A percentile compares a stretch with the other conserved stretches of the same genome.
phyloP scores from a whole-genome alignment of 169 alveolate genomes.

The Eimeria maxima region DNA sequence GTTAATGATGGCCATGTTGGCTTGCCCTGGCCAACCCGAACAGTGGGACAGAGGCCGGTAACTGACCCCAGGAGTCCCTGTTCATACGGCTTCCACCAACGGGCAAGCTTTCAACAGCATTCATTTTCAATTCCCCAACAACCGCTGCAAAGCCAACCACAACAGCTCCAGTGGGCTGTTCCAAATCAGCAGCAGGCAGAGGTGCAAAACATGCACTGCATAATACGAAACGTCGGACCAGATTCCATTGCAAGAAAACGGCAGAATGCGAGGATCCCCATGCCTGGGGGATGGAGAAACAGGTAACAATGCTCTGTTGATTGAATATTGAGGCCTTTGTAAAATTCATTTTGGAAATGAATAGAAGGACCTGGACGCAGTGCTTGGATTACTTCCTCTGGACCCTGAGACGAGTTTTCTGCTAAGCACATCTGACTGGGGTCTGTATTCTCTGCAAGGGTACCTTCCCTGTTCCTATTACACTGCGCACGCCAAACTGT shows the following conservation, averaged over 20 bases:
- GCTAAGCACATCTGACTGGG: no score
- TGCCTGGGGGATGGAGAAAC: not conserved
- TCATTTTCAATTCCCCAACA: conserved; percentile 10
- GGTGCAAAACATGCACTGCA: not conserved
- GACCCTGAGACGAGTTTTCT: no score
- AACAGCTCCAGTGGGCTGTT: conserved; percentile 1
- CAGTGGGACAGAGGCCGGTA: not conserved
- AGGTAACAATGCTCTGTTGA: not conserved
- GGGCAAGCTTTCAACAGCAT: conserved; percentile 40
- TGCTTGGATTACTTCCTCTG: not conserved
- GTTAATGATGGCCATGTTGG: not conserved
- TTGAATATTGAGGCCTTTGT: not conserved
- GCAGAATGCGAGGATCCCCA: conserved; percentile 22
- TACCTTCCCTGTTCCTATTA: no score
- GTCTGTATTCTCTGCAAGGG: no score
- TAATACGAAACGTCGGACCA: not conserved
- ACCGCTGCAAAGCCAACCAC: not conserved
- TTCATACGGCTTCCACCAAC: not conserved
- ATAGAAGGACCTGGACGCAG: not conserved
- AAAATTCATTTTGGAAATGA: not conserved
- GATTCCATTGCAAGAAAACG: conserved; percentile 20
- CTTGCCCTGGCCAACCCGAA: conserved; percentile 11
- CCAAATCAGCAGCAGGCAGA: conserved; percentile 30
- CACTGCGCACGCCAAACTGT: no score
- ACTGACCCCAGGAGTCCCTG: not conserved